A percentile compares a stretch with the other conserved stretches of the same genome.
Evolutionary conservation across 1,139 yeast species (phyloP).

Genomic region (Magnusiomyces clavatus): DNA sequence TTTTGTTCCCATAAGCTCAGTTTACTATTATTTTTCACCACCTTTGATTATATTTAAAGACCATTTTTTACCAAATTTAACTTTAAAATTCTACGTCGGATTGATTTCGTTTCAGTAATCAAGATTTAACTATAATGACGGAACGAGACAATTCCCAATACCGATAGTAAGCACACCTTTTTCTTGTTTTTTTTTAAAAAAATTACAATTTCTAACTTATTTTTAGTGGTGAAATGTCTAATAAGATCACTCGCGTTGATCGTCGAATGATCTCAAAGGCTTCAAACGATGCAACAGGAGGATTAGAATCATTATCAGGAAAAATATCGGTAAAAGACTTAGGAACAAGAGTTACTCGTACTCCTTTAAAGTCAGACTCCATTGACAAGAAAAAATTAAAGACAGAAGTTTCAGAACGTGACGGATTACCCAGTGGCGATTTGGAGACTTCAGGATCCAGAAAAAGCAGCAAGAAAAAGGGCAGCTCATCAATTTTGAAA

Average conservation of each 20-base stretch:
- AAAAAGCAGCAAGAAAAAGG: slow-evolving; percentile 15
- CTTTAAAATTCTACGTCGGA: background rate
- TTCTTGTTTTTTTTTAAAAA: background rate
- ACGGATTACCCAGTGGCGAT: too few species aligned
- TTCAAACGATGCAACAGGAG: slow-evolving; percentile 44
- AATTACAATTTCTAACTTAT: slow-evolving; percentile 4
- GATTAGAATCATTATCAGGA: slow-evolving; percentile 67
- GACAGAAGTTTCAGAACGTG: slow-evolving; percentile 3
- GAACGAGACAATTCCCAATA: slow-evolving; percentile 23
- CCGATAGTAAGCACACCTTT: slow-evolving; percentile 22
- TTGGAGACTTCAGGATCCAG: background rate
- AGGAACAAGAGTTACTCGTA: slow-evolving; percentile 47
- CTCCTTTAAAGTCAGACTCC: slow-evolving; percentile 10
- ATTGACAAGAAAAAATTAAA: slow-evolving; percentile 4
- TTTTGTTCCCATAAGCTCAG: background rate
- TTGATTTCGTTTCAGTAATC: background rate
- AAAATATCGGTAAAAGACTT: slow-evolving; percentile 55
- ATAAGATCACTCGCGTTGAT: slow-evolving; percentile 60
- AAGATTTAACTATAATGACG: slow-evolving; percentile 14
- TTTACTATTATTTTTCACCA: background rate
- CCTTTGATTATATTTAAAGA: background rate
- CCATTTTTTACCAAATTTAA: background rate
- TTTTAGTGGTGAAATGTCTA: slow-evolving; percentile 44
- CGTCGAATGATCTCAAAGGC: slow-evolving; percentile 39
- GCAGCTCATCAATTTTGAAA: too few species aligned